phyloP scores from a whole-genome alignment of 2,329 filamentous ascomycete genomes.

The Laburnicola sp. region DNA sequence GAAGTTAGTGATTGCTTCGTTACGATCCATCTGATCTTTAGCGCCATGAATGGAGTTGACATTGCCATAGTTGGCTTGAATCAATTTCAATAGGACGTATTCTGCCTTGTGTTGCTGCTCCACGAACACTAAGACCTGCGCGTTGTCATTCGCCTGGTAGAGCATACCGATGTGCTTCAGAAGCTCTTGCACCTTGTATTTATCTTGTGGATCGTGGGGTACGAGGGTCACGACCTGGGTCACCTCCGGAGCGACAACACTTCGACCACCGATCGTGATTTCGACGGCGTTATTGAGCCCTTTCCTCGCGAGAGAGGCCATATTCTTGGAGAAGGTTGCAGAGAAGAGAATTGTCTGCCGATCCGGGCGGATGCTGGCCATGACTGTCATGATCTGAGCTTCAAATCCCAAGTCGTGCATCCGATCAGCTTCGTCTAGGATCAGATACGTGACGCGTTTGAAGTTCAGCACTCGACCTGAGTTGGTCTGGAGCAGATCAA shows the following conservation, averaged over 20 bases:
- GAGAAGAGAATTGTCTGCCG: conserved; percentile 95
- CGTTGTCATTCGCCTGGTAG: conserved; percentile 85
- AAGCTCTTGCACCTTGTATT: conserved; percentile 74
- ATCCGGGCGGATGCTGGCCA: conserved; percentile 87
- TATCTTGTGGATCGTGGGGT: conserved; percentile 57
- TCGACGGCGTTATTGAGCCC: conserved; percentile 83
- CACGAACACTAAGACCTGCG: conserved; percentile 86
- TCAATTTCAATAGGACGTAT: conserved; percentile 36
- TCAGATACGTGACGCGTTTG: conserved; percentile 85
- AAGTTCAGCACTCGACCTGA: conserved; percentile 93
- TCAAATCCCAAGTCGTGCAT: conserved; percentile 99
- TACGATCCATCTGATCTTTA: conserved; percentile 60
- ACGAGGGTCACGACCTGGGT: conserved; percentile 86
- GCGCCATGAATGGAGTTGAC: conserved; percentile 71
- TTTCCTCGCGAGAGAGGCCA: conserved; percentile 88
- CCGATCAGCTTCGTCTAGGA: conserved; percentile 94
- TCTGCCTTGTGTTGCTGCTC: conserved; percentile 78
- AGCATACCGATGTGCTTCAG: conserved; percentile 85
- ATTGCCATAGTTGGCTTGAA: conserved; percentile 51
- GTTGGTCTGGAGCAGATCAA: conserved; percentile 91
- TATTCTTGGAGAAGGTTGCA: conserved; percentile 91
- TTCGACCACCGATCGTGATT: conserved; percentile 87
- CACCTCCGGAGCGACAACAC: conserved; percentile 69
- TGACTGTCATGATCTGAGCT: conserved; percentile 95
- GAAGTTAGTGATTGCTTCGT: conserved; percentile 41